phyloP scores from a whole-genome alignment of 129 eudicot species.

The Pseudognaphalium luteoalbum region DNA sequence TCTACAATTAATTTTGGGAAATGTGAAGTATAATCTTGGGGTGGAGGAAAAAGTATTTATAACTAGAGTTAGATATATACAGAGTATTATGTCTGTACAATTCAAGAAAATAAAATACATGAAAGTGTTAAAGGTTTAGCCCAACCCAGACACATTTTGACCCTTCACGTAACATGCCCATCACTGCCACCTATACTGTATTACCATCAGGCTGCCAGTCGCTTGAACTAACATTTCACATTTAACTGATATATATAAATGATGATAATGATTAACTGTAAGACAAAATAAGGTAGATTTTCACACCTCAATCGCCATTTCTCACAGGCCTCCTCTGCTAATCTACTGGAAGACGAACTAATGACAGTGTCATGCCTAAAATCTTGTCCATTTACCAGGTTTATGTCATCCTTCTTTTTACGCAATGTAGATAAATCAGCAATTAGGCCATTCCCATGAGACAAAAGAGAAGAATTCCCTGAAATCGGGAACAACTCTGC shows the following conservation, averaged over 20 bases:
- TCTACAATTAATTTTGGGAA: not conserved
- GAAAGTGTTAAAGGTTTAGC: not conserved
- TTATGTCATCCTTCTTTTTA: slow-evolving; percentile 34
- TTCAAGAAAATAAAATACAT: not conserved
- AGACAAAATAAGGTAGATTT: slow-evolving; percentile 14
- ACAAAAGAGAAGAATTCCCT: slow-evolving; percentile 37
- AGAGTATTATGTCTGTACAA: not conserved
- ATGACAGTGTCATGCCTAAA: slow-evolving; percentile 35
- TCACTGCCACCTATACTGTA: not conserved
- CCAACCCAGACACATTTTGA: not conserved
- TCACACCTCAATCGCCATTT: slow-evolving; percentile 91
- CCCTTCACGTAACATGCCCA: not conserved
- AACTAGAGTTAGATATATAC: too few species aligned
- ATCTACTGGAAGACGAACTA: slow-evolving; percentile 51
- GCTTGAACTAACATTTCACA: not conserved
- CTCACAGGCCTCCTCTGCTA: slow-evolving; percentile 78
- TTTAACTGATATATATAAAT: not conserved
- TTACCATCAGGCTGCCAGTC: not conserved
- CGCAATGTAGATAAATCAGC: slow-evolving; percentile 34
- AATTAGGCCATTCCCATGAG: slow-evolving; percentile 36
- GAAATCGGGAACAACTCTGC: slow-evolving; percentile 41
- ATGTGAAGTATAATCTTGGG: not conserved
- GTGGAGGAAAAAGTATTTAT: too few species aligned
- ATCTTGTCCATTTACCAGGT: slow-evolving; percentile 38
- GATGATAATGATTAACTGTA: not conserved